These are phyloP conservation scores for Mucuna pruriens DNA, from an alignment of 306 rosid species.

Conservation along the genomic window DNA sequence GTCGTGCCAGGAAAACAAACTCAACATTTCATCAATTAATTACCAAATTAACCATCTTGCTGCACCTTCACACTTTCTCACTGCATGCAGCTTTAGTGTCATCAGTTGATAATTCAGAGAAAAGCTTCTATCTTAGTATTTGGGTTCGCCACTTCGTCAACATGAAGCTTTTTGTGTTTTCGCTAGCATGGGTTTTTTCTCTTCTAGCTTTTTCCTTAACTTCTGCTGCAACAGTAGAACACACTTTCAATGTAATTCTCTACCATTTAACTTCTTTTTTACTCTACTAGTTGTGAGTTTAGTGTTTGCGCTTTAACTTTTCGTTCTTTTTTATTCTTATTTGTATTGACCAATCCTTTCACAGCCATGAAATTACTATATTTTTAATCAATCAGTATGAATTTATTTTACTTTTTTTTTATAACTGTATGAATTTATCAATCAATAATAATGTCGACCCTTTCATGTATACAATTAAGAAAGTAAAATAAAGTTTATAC, in stretches of 20 bases:
- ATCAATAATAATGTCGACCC: background rate
- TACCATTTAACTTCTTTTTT: background rate
- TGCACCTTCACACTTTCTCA: background rate
- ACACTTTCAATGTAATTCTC: background rate
- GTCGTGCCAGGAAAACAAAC: background rate
- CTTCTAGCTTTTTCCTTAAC: constrained; percentile 24
- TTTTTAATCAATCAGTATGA: background rate
- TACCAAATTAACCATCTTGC: background rate
- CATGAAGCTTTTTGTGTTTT: constrained; percentile 2
- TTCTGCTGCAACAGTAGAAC: background rate
- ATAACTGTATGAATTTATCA: background rate
- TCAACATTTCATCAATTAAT: background rate
- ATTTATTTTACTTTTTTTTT: background rate
- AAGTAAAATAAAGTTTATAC: too few species aligned
- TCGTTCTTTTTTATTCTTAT: background rate
- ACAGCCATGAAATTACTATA: background rate
- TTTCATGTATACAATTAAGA: too few species aligned
- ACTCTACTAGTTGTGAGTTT: background rate
- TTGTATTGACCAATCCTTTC: background rate
- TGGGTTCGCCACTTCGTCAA: background rate
- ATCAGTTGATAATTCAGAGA: background rate
- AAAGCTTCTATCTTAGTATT: background rate
- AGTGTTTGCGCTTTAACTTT: background rate
- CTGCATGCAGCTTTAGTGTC: background rate
- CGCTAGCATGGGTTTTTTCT: background rate